Base-by-base conservation (phyloP, 23 red algal species). In the Pyropia haitanensis region DNA sequence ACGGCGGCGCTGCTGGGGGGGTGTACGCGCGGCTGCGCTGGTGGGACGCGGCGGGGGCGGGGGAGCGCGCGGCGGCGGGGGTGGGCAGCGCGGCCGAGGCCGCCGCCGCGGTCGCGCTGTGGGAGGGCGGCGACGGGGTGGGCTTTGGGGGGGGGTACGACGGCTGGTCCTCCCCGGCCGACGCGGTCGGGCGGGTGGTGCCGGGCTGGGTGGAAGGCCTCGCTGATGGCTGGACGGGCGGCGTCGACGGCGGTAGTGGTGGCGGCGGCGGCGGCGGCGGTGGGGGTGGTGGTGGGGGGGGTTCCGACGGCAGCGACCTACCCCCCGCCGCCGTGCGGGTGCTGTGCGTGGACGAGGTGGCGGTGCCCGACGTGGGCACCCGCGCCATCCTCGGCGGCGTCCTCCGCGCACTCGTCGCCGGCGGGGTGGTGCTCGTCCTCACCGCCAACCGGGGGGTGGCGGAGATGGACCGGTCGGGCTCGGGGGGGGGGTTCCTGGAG, bases 291-390 rank as follows among this genome's bases (percentile, higher is more conserved):
- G 39, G 39, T 1, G 1, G 0, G 5, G 39, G 8, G 0, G 39
- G 8, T 9, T 1, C 5, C 31, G 6, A 2, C 31, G 31, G 31
- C 6, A 6, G 31, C 6, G 31, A 33, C 39, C 10, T 46, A 13
- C 39, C 39, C 7, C 39, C 39, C 39, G 39, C 39, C 39, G 39
- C 39, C 1, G 39, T 17, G 27, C 48, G 53, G 61, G 16, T 75
- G n/a, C 61, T 85, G 53, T 85, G 68, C 55, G 56, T 85, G 3
- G 80, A 85, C 62, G 80, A 85, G 53, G n/a, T 85, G 31, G 70
- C 77, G 32, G 80, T 85, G 1, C 77, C 80, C 25, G 80, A 85
- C 31, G 56, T 85, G 10, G 80, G 70, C n/a, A 69, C 77, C 51
- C 70, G 70, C 59, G 32, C 76, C 4, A 56, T 85, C 17, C 80